Evolutionary conservation across 225 moss, liverwort and hornwort species (phyloP).

Genomic region (Asterella californica): DNA sequence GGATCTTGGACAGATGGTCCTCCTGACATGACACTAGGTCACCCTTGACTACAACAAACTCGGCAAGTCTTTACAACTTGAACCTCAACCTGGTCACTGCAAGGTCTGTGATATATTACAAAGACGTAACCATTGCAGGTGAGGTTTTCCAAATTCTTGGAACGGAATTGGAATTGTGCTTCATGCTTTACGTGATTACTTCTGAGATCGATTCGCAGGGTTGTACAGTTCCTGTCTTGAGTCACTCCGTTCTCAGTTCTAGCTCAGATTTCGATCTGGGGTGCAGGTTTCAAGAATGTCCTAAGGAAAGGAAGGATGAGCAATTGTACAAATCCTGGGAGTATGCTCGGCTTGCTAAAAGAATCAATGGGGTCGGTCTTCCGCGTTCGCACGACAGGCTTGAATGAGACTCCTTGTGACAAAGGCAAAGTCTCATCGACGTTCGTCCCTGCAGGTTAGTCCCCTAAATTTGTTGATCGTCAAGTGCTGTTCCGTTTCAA

Average conservation of each 20-base stretch:
- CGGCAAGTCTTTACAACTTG: neutral
- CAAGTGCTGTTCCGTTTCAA: neutral
- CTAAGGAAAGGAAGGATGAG: neutral
- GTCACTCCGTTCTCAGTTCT: neutral
- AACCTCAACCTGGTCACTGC: neutral
- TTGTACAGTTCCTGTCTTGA: neutral
- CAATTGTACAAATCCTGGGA: neutral
- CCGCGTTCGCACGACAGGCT: conserved; percentile 30
- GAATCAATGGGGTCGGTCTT: conserved; percentile 41
- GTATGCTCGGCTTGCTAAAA: conserved; percentile 17
- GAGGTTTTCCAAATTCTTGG: neutral
- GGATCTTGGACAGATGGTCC: neutral
- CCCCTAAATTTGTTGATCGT: neutral
- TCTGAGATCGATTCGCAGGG: neutral
- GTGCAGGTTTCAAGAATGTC: neutral
- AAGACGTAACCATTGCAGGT: neutral
- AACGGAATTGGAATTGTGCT: neutral
- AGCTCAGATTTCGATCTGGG: conserved; percentile 2
- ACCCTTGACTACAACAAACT: neutral
- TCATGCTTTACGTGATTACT: neutral
- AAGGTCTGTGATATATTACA: neutral
- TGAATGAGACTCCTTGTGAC: conserved; percentile 59
- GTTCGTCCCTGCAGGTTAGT: conserved; percentile 64
- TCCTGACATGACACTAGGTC: conserved; percentile 4
- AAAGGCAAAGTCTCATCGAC: conserved; percentile 92